Evolutionary conservation across 192 early-diverging fungal species (phyloP).

Genomic region (Dissophora ornata): DNA sequence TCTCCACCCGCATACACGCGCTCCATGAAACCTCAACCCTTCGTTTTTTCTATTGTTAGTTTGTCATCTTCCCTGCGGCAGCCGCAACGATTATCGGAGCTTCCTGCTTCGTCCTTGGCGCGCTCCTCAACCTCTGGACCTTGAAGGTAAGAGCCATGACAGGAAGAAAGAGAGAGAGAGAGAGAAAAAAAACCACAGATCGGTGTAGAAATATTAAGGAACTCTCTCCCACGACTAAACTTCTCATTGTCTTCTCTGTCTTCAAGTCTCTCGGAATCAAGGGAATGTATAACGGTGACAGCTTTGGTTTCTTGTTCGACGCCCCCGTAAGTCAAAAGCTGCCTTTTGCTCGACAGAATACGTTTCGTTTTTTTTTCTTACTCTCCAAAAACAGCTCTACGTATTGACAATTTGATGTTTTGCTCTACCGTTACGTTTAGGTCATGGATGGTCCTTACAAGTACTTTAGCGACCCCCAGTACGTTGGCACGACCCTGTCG

Average conservation of each 20-base stretch:
- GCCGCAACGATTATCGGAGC: conserved; percentile 51
- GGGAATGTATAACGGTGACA: conserved; percentile 73
- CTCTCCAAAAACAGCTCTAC: too few relatives aligned
- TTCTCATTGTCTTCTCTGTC: too few relatives aligned
- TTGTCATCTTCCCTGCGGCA: conserved; percentile 36
- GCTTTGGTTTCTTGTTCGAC: conserved; percentile 67
- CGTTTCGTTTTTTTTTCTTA: neutral
- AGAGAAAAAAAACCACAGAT: too few relatives aligned
- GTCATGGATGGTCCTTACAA: conserved; percentile 64
- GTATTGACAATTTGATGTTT: too few relatives aligned
- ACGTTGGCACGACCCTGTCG: conserved; percentile 66
- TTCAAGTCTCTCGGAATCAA: conserved; percentile 68
- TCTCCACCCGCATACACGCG: too few relatives aligned
- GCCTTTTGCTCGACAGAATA: too few relatives aligned
- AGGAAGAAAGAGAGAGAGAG: too few relatives aligned
- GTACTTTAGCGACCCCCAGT: conserved; percentile 67
- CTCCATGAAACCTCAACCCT: too few relatives aligned
- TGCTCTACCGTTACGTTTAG: neutral
- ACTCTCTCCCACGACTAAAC: too few relatives aligned
- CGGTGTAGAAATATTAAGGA: too few relatives aligned
- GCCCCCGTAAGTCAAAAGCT: conserved; percentile 57
- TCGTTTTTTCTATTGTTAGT: conserved; percentile 10
- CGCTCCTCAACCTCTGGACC: conserved; percentile 67
- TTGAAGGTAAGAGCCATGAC: conserved; percentile 48
- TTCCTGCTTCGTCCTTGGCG: conserved; percentile 53